Evolutionary conservation across 2,329 filamentous ascomycete genomes (phyloP), one percentile per base, ranked within the genome.

Genomic region (Cercospora berteroae): DNA sequence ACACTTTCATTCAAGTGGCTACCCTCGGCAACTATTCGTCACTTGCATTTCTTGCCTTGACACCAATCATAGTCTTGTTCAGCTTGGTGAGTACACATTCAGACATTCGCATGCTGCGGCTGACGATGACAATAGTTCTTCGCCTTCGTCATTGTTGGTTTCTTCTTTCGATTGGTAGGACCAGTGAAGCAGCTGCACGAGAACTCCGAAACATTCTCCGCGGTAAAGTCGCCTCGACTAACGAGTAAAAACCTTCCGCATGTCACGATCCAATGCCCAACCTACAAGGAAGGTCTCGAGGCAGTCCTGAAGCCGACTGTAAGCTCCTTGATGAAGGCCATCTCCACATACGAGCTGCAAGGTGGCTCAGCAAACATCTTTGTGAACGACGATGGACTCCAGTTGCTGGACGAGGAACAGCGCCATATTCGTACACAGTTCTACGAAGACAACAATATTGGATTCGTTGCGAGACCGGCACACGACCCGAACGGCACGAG

Each of bases 121-220:
- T 56, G 36, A 57, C 25, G 16, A 5, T 33, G 59, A n/a, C 18
- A 57, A 13, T 23, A 84, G 75, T 92, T 94, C 82, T 93, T 94
- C 76, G 88, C 84, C 23, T 90, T 93, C 78, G 90, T 93, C 74
- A 90, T 94, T 67, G 82, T 93, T 61, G 90, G 90, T 68, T 92
- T 89, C 75, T 78, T 93, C 74, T 88, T 89, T 2, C 91, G 94
- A 77, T 87, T 90, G 71, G 86, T 94, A 66, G 92, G 92, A 5
- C 91, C 92, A 0, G 87, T 93, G 65, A 85, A 86, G 58, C 90
- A 94, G 76, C 84, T 94, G 77, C 86, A 72, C 50, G 66, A 65
- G 74, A 95, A 95, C 83, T 93, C 90, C 75, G 91, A 90, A 78
- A 94, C 89, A 81, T 95, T 90, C 80, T 94, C 92, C 0, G 92